Conservation (phyloP, 1,284 basidiomycete species). For the Serendipita sp. region DNA sequence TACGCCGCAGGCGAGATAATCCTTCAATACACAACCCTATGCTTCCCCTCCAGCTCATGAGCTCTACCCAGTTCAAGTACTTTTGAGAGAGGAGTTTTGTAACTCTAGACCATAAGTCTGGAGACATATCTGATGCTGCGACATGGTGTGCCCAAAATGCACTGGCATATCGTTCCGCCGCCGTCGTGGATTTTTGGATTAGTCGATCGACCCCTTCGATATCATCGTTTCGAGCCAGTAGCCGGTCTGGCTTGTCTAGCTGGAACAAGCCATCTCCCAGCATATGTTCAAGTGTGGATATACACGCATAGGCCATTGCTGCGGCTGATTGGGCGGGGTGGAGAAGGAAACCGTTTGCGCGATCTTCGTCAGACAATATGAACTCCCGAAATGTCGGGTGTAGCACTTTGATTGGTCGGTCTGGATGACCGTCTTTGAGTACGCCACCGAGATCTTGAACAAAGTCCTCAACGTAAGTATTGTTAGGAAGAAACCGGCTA, state of each 20-base stretch:
- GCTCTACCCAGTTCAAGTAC: background rate
- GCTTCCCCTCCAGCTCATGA: background rate
- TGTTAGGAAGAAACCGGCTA: background rate
- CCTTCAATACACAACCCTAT: background rate
- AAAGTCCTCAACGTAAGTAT: background rate
- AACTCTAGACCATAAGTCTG: background rate
- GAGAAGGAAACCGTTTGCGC: background rate
- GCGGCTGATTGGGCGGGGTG: background rate
- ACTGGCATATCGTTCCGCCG: conserved; percentile 18
- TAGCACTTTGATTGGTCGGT: conserved; percentile 10
- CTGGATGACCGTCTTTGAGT: background rate
- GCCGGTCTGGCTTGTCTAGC: conserved; percentile 19
- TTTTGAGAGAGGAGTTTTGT: background rate
- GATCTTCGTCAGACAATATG: background rate
- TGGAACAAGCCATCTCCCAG: conserved; percentile 19
- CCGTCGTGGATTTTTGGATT: conserved; percentile 14
- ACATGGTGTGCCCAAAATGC: conserved; percentile 19
- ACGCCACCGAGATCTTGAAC: conserved; percentile 6
- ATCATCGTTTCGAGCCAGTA: conserved; percentile 16
- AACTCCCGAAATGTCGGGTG: conserved; percentile 14
- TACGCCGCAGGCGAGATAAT: too few relatives aligned
- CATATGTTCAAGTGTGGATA: conserved; percentile 13
- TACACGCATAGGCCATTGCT: conserved; percentile 1
- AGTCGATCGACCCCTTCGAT: conserved; percentile 13
- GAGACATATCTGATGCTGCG: background rate